phyloP scores from a whole-genome alignment of 73 alveolate genomes.

The Stentor coeruleus region DNA sequence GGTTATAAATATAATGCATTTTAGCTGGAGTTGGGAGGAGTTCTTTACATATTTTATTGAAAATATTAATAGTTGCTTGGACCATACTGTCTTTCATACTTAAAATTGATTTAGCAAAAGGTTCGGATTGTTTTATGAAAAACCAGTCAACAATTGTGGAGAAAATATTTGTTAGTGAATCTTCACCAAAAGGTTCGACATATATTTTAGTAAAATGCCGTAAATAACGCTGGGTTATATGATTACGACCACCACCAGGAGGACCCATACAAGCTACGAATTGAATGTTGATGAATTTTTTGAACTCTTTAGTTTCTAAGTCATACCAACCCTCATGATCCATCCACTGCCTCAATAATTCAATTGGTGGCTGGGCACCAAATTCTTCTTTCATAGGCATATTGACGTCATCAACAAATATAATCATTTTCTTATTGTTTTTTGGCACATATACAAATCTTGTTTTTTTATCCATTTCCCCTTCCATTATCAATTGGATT shows the following conservation, averaged over 20 bases:
- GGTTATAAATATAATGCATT: constrained; percentile 79
- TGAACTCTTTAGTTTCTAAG: constrained; percentile 90
- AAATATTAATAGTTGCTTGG: constrained; percentile 77
- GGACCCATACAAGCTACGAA: constrained; percentile 99
- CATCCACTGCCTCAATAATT: constrained; percentile 97
- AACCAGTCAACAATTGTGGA: constrained; percentile 89
- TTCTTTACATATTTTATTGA: constrained; percentile 66
- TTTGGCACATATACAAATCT: constrained; percentile 82
- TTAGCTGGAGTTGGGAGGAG: constrained; percentile 95
- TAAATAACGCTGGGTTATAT: constrained; percentile 78
- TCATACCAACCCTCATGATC: constrained; percentile 99
- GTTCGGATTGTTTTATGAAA: constrained; percentile 48
- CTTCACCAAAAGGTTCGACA: constrained; percentile 90
- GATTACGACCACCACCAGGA: constrained; percentile 94
- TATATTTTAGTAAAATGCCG: constrained; percentile 89
- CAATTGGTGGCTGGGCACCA: constrained; percentile 99
- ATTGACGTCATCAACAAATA: constrained; percentile 97
- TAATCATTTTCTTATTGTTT: constrained; percentile 83
- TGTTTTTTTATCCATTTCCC: constrained; percentile 92
- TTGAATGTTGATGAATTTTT: constrained; percentile 77
- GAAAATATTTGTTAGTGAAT: constrained; percentile 85
- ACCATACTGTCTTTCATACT: background rate
- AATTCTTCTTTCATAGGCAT: constrained; percentile 97
- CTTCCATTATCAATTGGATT: constrained; percentile 93
- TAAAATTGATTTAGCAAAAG: background rate